phyloP scores from a whole-genome alignment of 2,329 filamentous ascomycete species.

The Botryotinia convoluta region DNA sequence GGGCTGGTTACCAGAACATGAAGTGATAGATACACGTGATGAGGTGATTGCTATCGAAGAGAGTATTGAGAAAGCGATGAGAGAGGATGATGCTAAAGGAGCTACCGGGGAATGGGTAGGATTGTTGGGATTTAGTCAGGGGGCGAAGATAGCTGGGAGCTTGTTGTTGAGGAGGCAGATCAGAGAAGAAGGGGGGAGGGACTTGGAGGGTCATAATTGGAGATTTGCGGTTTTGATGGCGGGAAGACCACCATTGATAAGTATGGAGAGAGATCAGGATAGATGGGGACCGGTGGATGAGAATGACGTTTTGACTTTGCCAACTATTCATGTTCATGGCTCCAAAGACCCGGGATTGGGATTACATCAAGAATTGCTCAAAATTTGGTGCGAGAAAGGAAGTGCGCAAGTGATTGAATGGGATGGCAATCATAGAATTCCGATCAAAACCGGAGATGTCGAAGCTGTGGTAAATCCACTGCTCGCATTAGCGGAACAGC shows the following conservation, averaged over 20 bases:
- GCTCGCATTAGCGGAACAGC: constrained; percentile 5
- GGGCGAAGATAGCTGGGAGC: constrained; percentile 59
- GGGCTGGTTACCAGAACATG: constrained; percentile 60
- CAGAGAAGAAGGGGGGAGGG: constrained; percentile 14
- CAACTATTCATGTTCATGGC: constrained; percentile 69
- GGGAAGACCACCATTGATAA: constrained; percentile 58
- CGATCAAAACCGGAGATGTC: constrained; percentile 66
- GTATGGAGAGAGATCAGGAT: constrained; percentile 40
- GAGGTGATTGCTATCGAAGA: constrained; percentile 44
- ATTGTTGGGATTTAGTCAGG: constrained; percentile 66
- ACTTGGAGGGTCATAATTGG: constrained; percentile 40
- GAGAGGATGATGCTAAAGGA: constrained; percentile 49
- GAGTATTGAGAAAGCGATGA: constrained; percentile 48
- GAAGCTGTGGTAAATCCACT: constrained; percentile 53
- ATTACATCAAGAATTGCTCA: constrained; percentile 54
- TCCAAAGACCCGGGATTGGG: constrained; percentile 57
- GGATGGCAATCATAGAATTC: constrained; percentile 70
- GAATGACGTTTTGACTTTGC: constrained; percentile 47
- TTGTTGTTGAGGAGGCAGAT: constrained; percentile 60
- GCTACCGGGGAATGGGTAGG: constrained; percentile 54
- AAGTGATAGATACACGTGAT: constrained; percentile 44
- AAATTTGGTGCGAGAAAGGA: constrained; percentile 57
- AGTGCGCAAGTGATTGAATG: constrained; percentile 63
- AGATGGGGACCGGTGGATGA: constrained; percentile 40
- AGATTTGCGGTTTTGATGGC: constrained; percentile 62